Evolutionary conservation across 2,329 filamentous ascomycete species (phyloP).

Genomic region (Ophiostoma piceae): DNA sequence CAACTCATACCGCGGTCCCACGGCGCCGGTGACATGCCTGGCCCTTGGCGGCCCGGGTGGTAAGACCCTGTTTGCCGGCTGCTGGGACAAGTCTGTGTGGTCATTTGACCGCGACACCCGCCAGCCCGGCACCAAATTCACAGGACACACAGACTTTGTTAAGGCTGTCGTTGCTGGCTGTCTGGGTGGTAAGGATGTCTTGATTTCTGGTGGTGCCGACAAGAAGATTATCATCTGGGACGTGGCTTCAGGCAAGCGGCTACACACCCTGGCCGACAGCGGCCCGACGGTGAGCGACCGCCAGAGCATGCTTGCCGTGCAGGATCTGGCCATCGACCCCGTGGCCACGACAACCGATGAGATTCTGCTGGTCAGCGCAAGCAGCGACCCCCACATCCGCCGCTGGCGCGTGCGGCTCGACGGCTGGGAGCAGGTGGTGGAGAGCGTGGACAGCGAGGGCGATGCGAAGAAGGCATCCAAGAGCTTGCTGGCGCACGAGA

Average conservation of each 20-base stretch:
- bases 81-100: slow-evolving; percentile 92
- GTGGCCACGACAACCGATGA: slow-evolving; percentile 46
- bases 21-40: slow-evolving; percentile 73
- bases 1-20: slow-evolving; percentile 63
- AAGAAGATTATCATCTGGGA: slow-evolving; percentile 83
- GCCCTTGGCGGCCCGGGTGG: slow-evolving; percentile 56
- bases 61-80: slow-evolving; percentile 71
- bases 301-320: slow-evolving; percentile 67
- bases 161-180: slow-evolving; percentile 66
- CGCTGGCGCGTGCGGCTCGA: slow-evolving; percentile 62
- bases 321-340: slow-evolving; percentile 73
- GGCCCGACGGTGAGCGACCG: slow-evolving; percentile 31
- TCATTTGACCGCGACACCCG: slow-evolving; percentile 66
- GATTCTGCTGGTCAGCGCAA: slow-evolving; percentile 67
- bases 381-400: slow-evolving; percentile 73
- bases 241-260: slow-evolving; percentile 56
- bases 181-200: slow-evolving; percentile 55
- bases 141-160: slow-evolving; percentile 85
- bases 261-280: slow-evolving; percentile 72
- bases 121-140: slow-evolving; percentile 53
- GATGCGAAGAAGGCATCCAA: slow-evolving; percentile 3
- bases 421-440: slow-evolving; percentile 50
- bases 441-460: slow-evolving; percentile 29
- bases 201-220: slow-evolving; percentile 73
- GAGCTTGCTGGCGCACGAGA: slow-evolving; percentile 72